Evolutionary conservation across 192 early-diverging fungal genomes (phyloP).

Genomic region (Dissophora ornata): DNA sequence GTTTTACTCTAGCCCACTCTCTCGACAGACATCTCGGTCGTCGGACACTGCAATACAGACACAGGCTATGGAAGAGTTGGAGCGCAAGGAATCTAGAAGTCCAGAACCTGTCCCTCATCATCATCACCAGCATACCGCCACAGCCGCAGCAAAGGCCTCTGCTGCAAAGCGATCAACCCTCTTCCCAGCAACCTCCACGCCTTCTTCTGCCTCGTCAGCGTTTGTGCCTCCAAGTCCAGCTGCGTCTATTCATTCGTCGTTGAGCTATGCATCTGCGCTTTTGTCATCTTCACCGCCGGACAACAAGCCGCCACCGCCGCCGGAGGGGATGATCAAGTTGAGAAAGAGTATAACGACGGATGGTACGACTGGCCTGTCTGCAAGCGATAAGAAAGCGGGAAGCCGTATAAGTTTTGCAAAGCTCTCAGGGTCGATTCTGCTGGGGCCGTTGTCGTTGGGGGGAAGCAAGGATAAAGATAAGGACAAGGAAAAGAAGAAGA

Average conservation of each 20-base stretch:
- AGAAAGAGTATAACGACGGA: conserved; percentile 42
- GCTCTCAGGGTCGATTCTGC: conserved; percentile 7
- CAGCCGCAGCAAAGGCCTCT: conserved; percentile 26
- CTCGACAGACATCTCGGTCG: conserved; percentile 19
- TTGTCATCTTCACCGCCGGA: neutral
- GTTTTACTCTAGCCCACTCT: conserved; percentile 34
- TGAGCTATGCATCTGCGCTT: conserved; percentile 34
- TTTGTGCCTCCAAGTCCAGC: conserved; percentile 17
- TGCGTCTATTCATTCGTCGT: conserved; percentile 21
- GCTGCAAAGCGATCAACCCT: conserved; percentile 9
- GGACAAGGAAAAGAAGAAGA: conserved; percentile 1
- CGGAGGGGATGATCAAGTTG: conserved; percentile 31
- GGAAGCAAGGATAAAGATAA: conserved; percentile 14
- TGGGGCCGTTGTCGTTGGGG: conserved; percentile 14
- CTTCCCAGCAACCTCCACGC: neutral
- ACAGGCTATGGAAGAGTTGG: neutral
- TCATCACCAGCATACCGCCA: conserved; percentile 1
- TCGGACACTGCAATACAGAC: conserved; percentile 6
- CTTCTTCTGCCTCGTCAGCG: neutral
- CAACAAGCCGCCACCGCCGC: conserved; percentile 9
- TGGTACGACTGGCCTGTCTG: conserved; percentile 10
- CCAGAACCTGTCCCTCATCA: conserved; percentile 10
- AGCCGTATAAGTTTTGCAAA: conserved; percentile 22
- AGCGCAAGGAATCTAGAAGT: conserved; percentile 12
- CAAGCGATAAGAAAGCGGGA: neutral